Percentiles rank a stretch among this genome's conserved stretches.
Evolutionary conservation across 2,329 filamentous ascomycete genomes (phyloP).

Genomic region (Exophiala bonariae): DNA sequence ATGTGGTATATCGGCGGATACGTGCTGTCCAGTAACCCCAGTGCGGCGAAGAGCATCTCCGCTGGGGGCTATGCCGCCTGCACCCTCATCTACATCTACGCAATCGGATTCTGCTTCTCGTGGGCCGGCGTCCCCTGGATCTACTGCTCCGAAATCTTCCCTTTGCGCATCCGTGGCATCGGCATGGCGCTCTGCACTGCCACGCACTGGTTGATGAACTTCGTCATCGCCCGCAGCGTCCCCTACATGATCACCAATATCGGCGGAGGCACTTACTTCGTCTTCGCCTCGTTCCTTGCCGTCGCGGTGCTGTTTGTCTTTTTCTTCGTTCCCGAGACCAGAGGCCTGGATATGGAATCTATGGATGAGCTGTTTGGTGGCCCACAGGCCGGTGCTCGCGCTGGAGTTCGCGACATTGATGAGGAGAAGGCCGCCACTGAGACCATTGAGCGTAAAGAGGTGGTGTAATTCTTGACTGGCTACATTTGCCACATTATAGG

Average conservation of each 20-base stretch:
- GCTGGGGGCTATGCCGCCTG: constrained; percentile 38
- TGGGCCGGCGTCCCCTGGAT: constrained; percentile 39
- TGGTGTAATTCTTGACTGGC: too few species aligned
- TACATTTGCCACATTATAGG: not conserved
- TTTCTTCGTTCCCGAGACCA: constrained; percentile 69
- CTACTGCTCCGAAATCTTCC: constrained; percentile 38
- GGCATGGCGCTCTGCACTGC: constrained; percentile 39
- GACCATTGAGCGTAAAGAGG: not conserved
- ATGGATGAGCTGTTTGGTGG: constrained; percentile 10
- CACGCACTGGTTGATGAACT: constrained; percentile 43
- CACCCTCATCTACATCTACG: constrained; percentile 53
- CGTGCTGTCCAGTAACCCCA: constrained; percentile 35
- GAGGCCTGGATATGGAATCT: constrained; percentile 48
- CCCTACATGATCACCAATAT: constrained; percentile 42
- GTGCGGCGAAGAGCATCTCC: constrained; percentile 28
- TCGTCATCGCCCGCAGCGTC: constrained; percentile 43
- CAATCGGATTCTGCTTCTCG: constrained; percentile 34
- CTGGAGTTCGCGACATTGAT: constrained; percentile 4
- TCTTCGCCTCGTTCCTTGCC: constrained; percentile 40
- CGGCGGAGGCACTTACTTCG: constrained; percentile 40
- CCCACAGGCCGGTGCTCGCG: not conserved
- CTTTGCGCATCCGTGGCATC: constrained; percentile 39
- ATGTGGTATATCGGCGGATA: constrained; percentile 43
- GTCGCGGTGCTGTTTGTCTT: constrained; percentile 34
- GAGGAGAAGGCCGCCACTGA: constrained; percentile 5